phyloP scores from a whole-genome alignment of 768 basidiomycete genomes.

The Boletus patriciae region DNA sequence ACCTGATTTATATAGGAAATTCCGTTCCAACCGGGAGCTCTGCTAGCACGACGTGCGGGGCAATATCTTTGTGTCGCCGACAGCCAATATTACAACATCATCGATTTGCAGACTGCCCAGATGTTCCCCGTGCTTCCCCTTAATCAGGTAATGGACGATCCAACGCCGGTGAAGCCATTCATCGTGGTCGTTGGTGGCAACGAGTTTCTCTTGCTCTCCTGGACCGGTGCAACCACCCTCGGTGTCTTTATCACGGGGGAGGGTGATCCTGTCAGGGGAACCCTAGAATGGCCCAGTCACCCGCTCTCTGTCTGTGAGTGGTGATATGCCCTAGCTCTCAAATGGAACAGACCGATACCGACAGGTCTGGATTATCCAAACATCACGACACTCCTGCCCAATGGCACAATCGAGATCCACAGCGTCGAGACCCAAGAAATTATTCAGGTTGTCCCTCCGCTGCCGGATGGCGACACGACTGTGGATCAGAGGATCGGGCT shows the following conservation, averaged over 20 bases:
- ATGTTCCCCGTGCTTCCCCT: conserved; percentile 76
- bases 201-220: conserved; percentile 86
- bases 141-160: conserved; percentile 58
- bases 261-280: conserved; percentile 89
- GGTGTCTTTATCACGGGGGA: conserved; percentile 84
- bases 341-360: neutral
- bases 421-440: conserved; percentile 71
- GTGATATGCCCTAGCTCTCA: neutral
- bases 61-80: conserved; percentile 74
- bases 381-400: conserved; percentile 72
- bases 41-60: conserved; percentile 61
- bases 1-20: conserved; percentile 54
- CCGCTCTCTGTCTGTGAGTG: conserved; percentile 73
- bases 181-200: conserved; percentile 73
- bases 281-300: conserved; percentile 81
- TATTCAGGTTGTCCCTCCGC: conserved; percentile 65
- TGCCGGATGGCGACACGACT: conserved; percentile 26
- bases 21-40: conserved; percentile 58
- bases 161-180: conserved; percentile 54
- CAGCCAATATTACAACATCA: conserved; percentile 66
- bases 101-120: conserved; percentile 73
- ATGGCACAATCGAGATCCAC: conserved; percentile 81
- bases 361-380: conserved; percentile 82
- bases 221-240: conserved; percentile 76
- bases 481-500: conserved; percentile 31